These are phyloP conservation scores for Lasiosphaeria hispida DNA, from an alignment of 495 filamentous ascomycete species.

Conservation along the genomic window DNA sequence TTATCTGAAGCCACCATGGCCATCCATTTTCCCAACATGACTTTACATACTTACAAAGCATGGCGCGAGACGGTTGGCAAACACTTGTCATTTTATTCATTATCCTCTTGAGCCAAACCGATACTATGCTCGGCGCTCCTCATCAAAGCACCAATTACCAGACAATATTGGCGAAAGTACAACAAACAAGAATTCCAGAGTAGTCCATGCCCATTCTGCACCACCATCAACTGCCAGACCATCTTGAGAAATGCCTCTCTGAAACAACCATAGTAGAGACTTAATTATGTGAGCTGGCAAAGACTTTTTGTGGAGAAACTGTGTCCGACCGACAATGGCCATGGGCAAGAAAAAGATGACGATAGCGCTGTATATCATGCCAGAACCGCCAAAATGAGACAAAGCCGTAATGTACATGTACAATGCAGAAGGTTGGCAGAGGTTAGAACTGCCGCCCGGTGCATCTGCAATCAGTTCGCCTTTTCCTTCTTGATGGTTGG, in stretches of 20 bases:
- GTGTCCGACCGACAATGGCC: slow-evolving; percentile 12
- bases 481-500: slow-evolving; percentile 49
- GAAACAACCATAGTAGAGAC: slow-evolving; percentile 24
- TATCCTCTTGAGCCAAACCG: no score
- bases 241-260: slow-evolving; percentile 25
- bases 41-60: no score
- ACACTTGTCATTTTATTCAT: no score
- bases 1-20: no score
- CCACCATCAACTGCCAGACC: slow-evolving; percentile 25
- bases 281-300: slow-evolving; percentile 33
- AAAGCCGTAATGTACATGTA: slow-evolving; percentile 19
- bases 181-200: slow-evolving; percentile 25
- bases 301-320: slow-evolving; percentile 13
- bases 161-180: slow-evolving; percentile 29
- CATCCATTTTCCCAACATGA: no score
- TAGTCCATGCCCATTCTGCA: slow-evolving; percentile 21
- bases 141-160: slow-evolving; percentile 22
- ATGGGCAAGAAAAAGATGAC: slow-evolving; percentile 28
- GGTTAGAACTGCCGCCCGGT: slow-evolving; percentile 5
- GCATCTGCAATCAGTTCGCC: slow-evolving; percentile 11
- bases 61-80: no score
- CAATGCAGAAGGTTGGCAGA: slow-evolving; percentile 10
- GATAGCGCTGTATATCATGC: slow-evolving; percentile 28
- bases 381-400: slow-evolving; percentile 24
- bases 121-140: neutral